phyloP scores from a whole-genome alignment of 164 flowering plant species.

The Macadamia tetraphylla region DNA sequence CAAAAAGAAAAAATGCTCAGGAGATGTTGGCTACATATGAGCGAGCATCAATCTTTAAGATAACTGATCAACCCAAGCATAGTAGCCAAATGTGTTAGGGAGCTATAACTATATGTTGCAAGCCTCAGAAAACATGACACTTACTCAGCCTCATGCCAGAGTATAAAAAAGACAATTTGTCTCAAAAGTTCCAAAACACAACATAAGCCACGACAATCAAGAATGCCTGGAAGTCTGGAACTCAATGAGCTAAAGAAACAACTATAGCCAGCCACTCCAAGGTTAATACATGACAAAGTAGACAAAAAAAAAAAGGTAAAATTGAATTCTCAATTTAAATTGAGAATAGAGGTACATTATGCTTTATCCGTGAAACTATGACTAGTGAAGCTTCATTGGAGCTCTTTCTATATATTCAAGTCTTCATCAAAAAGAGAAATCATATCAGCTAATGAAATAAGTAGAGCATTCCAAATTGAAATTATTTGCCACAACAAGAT shows the following conservation, averaged over 20 bases:
- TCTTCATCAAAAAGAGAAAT: neutral
- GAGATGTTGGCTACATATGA: neutral
- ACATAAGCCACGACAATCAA: too few relatives aligned
- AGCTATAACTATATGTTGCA: too few relatives aligned
- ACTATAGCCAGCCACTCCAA: too few relatives aligned
- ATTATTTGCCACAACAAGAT: neutral
- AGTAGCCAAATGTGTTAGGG: conserved; percentile 8
- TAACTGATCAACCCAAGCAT: neutral
- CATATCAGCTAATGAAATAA: neutral
- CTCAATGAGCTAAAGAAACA: too few relatives aligned
- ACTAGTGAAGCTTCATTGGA: neutral
- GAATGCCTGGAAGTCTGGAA: too few relatives aligned
- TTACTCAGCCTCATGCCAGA: too few relatives aligned
- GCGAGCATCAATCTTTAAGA: neutral
- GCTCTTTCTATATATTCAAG: neutral
- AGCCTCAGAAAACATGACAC: neutral
- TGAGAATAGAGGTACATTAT: neutral
- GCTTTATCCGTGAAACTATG: neutral
- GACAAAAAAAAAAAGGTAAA: neutral
- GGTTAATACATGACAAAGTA: neutral
- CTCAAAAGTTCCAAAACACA: too few relatives aligned
- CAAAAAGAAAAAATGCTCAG: too few relatives aligned
- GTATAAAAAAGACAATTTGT: too few relatives aligned
- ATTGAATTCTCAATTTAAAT: too few relatives aligned
- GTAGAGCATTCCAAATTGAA: neutral